Evolutionary conservation across 345 rosid genomes (phyloP).

Genomic region (Acer yangbiense): DNA sequence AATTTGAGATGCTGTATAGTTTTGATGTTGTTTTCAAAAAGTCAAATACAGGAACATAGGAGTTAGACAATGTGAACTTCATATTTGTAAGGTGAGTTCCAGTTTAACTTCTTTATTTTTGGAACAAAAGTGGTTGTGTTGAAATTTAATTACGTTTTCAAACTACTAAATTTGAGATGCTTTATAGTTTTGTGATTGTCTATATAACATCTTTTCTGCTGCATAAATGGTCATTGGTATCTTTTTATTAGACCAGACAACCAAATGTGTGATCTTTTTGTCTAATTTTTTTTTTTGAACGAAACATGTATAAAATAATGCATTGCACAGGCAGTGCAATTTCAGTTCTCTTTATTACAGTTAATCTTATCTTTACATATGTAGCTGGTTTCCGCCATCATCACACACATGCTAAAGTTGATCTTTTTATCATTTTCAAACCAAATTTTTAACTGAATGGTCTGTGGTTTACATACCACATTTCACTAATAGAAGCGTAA

Average conservation of each 20-base stretch:
- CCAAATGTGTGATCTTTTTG: background rate
- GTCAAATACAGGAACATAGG: background rate
- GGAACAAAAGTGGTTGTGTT: too few species aligned
- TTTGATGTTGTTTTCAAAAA: background rate
- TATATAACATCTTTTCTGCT: constrained; percentile 10
- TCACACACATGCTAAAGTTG: constrained; percentile 30
- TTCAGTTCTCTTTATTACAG: constrained; percentile 34
- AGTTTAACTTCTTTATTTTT: background rate
- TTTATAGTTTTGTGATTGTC: constrained; percentile 9
- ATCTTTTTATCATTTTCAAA: constrained; percentile 30
- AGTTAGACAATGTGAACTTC: background rate
- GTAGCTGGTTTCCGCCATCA: constrained; percentile 25
- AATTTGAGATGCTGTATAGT: too few species aligned
- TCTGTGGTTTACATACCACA: constrained; percentile 43
- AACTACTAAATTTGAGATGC: constrained; percentile 6
- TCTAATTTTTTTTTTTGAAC: background rate
- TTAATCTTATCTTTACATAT: constrained; percentile 36
- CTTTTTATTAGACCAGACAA: constrained; percentile 7
- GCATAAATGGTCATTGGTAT: constrained; percentile 1
- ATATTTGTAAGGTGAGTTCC: background rate
- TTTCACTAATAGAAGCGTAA: constrained; percentile 39
- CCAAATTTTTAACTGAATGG: constrained; percentile 36
- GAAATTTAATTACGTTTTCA: constrained; percentile 2
- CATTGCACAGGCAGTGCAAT: constrained; percentile 11
- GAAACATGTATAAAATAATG: background rate